These are phyloP conservation scores for Colletotrichum scovillei DNA, from an alignment of 2,329 filamentous ascomycete species.

Conservation along the genomic window DNA sequence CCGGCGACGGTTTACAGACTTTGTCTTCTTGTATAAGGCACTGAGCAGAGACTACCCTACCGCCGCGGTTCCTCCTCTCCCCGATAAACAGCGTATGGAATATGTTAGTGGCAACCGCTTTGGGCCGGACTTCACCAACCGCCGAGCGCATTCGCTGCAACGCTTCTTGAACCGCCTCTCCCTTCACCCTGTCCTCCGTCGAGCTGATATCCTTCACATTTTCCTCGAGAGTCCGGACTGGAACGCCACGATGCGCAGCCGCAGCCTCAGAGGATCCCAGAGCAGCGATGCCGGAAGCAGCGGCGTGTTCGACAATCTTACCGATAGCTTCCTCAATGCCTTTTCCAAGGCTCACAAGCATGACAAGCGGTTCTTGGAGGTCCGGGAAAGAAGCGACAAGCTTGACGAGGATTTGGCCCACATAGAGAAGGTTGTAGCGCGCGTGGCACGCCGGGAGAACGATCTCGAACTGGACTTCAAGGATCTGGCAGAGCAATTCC, in stretches of 20 bases:
- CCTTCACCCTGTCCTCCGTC: constrained; percentile 88
- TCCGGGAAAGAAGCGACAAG: constrained; percentile 92
- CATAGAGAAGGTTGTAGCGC: constrained; percentile 94
- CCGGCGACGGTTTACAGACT: constrained; percentile 95
- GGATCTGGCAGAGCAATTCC: constrained; percentile 93
- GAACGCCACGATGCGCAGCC: constrained; percentile 93
- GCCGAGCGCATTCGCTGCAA: constrained; percentile 89
- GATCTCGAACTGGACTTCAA: constrained; percentile 90
- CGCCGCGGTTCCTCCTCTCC: constrained; percentile 91
- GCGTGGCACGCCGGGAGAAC: constrained; percentile 86
- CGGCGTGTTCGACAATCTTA: constrained; percentile 93
- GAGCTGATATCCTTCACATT: constrained; percentile 83
- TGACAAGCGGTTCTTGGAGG: constrained; percentile 93
- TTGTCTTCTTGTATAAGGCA: constrained; percentile 94
- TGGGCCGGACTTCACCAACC: constrained; percentile 88
- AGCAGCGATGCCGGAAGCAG: constrained; percentile 60
- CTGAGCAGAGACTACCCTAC: constrained; percentile 89
- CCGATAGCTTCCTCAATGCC: constrained; percentile 96
- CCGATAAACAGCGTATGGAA: constrained; percentile 99
- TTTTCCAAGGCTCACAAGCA: constrained; percentile 97
- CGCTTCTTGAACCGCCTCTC: constrained; percentile 90
- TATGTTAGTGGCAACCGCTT: constrained; percentile 98
- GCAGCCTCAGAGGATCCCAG: constrained; percentile 73
- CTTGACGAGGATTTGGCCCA: constrained; percentile 92
- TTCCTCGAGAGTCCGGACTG: constrained; percentile 96